Evolutionary conservation across 768 basidiomycete species (phyloP), one percentile per base, ranked within the genome.

Genomic region (Mycena rosella): DNA sequence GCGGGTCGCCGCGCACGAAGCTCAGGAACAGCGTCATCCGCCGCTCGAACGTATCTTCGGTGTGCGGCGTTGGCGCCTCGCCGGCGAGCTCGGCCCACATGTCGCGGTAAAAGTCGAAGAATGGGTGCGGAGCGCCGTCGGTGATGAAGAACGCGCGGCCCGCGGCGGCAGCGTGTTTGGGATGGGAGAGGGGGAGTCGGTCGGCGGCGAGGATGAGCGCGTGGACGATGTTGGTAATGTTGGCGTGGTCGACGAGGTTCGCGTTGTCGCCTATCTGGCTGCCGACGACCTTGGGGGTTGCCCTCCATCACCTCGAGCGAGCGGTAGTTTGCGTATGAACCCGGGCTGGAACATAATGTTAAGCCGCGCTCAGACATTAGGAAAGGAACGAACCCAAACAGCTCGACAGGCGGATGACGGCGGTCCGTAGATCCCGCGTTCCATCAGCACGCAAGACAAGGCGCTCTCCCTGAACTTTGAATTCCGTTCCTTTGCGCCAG

Each of bases 181-280:
- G 80, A 79, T 17, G 83, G 79, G 29, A 69, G 48, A 79, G 76
- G 24, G 67, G 53, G 42, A 87, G 79, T 64, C 81, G 81, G 70
- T 87, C 86, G n/a, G 81, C 78, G 10, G 86, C 86, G 60, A 88
- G 79, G 15, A 88, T 69, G 73, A 87, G 86, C 2, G 86, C 87
- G 64, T 86, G 80, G 3, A 85, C 87, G 63, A 84, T 83, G 74
- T 88, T 88, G 61, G 77, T 81, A 69, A 88, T 82, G 78, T 86
- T 86, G n/a, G 86, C 87, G 78, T 81, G 83, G 76, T 88, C 87
- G 63, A 78, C 82, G 36, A 87, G 73, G 72, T 86, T 87, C 55
- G 71, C 65, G 72, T 86, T 86, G 73, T 78, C 61, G 14, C 86
- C 86, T 56, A 87, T 77, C 67, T 86, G 85, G 73, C 82, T 80